Evolutionary conservation across 75 land plant species (phyloP), one percentile per base, ranked within the genome.

Genomic region (Larix kaempferi): DNA sequence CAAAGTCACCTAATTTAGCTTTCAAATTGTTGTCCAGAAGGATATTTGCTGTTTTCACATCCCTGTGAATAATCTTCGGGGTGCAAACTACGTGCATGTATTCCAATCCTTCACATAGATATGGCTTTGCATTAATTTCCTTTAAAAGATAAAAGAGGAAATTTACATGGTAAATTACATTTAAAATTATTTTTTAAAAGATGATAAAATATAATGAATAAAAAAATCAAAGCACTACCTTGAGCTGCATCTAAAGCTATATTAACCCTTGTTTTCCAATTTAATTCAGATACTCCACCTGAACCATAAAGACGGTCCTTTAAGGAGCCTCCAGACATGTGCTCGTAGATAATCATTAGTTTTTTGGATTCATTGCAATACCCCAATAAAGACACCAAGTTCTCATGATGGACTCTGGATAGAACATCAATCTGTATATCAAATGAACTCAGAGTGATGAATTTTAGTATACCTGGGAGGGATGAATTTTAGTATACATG

Each of bases 291-390:
- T 8, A 0, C 12, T 49, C 11, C 12, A 49, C 12, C 12, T 49
- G 54, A 10, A 55, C 88, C 89, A 56, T 88, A 88, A 7, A 88
- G 85, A 59, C 83, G 83, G 44, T 67, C 74, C 13, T n/a, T 65
- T 6, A 83, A 49, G 11, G 67, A 81, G 0, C 86, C 86, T 41
- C 57, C 49, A 16, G 86, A n/a, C 86, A 85, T 85, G 81, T 85
- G 78, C 15, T 85, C 84, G 58, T 81, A 85, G 0, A 78, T 76
- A 2, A 85, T 57, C 17, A 69, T 74, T 22, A 63, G 63, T 59
- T 77, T 19, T 6, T 8, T 19, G 37, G 75, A 77, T 52, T 88
- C 89, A 72, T 79, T 60, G 60, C 89, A 88, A 21, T 74, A 88
- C 0, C 89, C 89, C 41, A 82, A 4, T 7, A 83, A 63, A 23